Evolutionary conservation across 805 yeast species (phyloP), one percentile per base, ranked within the genome.

Genomic region (Suhomyces prunicola): DNA sequence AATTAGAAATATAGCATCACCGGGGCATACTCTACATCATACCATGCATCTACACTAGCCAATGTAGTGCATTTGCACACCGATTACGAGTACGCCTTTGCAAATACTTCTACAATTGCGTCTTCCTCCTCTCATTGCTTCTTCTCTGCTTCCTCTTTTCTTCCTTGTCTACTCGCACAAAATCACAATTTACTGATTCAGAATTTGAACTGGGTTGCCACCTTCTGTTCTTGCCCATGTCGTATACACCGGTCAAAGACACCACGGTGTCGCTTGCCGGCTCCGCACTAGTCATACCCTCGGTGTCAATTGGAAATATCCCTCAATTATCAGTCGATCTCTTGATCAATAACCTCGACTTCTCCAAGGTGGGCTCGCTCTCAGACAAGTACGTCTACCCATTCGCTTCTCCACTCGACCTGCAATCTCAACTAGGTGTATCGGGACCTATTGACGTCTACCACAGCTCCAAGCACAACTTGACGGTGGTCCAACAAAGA

Each of bases 271-370:
- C 41, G 19, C 45, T 62, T 7, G 44, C 50, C 8, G 70, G 68
- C 44, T 68, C 81, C 1, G 77, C 76, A 1, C 70, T 87, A n/a
- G 64, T 93, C 0, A 42, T 94, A 1, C 98, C 98, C 0, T 70
- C 91, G 0, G 87, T 94, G 0, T 84, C 97, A 3, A 80, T 89
- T 5, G 98, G 96, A 6, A 94, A 93, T 62, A 87, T 91, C 3
- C 96, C 98, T 0, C 99, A 94, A 66, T 71, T 93, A 47, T 70
- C 92, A 0, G 68, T 81, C 5, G 98, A 92, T 67, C 73, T 92
- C 29, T 69, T 93, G 24, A 73, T 91, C 8, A 87, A 86, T 60
- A 82, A 85, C n/a, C 69, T 80, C 23, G 76, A 74, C 4, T 80
- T 86, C 53, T 56, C 68, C 52, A 80, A 79, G 39, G 74, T 86